phyloP scores from a whole-genome alignment of 75 land plant genomes.

The Adiantum capillusveneris region DNA sequence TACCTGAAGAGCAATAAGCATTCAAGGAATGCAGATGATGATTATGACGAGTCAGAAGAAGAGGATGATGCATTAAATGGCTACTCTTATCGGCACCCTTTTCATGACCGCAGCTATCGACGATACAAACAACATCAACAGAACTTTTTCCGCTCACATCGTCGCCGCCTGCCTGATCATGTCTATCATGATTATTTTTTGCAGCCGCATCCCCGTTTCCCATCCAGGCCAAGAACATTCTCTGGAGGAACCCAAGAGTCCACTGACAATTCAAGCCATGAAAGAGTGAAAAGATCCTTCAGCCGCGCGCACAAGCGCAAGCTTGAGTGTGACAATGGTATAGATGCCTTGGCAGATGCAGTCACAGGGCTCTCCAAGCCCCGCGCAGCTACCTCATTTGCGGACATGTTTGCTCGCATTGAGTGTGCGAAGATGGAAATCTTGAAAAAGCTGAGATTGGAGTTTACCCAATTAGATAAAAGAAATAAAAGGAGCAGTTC shows the following conservation, averaged over 20 bases:
- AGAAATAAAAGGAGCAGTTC: background rate
- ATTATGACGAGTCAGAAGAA: background rate
- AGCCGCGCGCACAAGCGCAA: background rate
- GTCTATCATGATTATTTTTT: too few relatives aligned
- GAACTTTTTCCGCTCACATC: too few relatives aligned
- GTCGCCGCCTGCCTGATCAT: too few relatives aligned
- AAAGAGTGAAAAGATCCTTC: background rate
- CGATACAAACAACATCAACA: too few relatives aligned
- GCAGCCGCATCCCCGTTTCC: too few relatives aligned
- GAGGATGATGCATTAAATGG: background rate
- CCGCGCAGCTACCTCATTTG: background rate
- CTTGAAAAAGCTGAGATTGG: constrained; percentile 5
- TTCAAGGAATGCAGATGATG: background rate
- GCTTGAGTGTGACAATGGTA: background rate
- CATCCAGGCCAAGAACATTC: background rate
- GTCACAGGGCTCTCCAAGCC: background rate
- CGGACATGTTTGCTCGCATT: constrained; percentile 7
- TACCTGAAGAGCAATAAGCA: background rate
- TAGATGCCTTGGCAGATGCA: constrained; percentile 14
- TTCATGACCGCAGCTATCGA: too few relatives aligned
- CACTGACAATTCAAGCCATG: background rate
- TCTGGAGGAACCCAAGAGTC: constrained; percentile 2
- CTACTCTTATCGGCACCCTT: background rate
- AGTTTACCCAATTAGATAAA: constrained; percentile 6
- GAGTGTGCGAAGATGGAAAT: constrained; percentile 7